phyloP scores from a whole-genome alignment of 2,329 filamentous ascomycete genomes.

The Aspergillus viridinutans region DNA sequence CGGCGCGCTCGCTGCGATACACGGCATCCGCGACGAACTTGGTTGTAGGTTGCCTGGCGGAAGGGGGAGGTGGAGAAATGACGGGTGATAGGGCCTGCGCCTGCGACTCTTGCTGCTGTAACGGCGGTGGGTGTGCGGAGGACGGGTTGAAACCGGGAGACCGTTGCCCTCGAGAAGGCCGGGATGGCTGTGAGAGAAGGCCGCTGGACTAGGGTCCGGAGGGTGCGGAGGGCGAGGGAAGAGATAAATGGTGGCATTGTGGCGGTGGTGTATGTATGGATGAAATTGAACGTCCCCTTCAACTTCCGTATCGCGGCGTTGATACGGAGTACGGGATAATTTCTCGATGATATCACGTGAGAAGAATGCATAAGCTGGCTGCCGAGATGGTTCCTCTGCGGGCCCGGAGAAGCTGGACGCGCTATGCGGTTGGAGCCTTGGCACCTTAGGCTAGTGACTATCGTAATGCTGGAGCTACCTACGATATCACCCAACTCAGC shows the following conservation, averaged over 20 bases:
- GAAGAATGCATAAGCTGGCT: not conserved
- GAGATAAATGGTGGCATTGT: conserved; percentile 33
- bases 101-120: conserved; percentile 14
- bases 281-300: not conserved
- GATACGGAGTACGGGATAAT: conserved; percentile 14
- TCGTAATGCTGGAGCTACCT: conserved; percentile 9
- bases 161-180: conserved; percentile 19
- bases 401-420: conserved; percentile 36
- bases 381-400: conserved; percentile 23
- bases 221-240: conserved; percentile 31
- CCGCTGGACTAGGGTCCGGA: conserved; percentile 30
- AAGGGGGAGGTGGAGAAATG: conserved; percentile 57
- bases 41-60: conserved; percentile 64
- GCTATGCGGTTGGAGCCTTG: conserved; percentile 18
- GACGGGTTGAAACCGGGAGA: conserved; percentile 25
- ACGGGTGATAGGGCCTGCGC: conserved; percentile 25
- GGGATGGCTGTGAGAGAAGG: conserved; percentile 20
- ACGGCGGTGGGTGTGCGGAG: conserved; percentile 26
- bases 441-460: conserved; percentile 10
- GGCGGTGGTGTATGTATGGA: conserved; percentile 10
- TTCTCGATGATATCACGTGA: conserved; percentile 22
- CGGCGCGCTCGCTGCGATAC: conserved; percentile 76
- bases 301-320: not conserved
- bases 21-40: conserved; percentile 72
- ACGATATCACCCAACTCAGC: not conserved